Evolutionary conservation across 192 early-diverging fungal species (phyloP), one percentile per base, ranked within the genome.

Genomic region (Martensiomyces pterosporus): DNA sequence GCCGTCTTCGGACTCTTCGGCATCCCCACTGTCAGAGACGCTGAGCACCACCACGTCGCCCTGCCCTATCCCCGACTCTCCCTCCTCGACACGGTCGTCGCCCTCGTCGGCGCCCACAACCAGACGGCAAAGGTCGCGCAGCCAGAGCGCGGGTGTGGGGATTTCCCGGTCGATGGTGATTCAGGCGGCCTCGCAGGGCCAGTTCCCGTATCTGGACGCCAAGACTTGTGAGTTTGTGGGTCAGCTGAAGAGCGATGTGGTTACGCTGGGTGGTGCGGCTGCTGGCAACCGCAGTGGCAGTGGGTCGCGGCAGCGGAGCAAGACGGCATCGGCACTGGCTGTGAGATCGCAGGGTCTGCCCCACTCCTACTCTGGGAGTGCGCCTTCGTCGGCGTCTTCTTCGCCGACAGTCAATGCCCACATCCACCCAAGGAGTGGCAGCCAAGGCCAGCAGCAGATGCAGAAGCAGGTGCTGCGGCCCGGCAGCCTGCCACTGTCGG

Each of bases 171-270:
- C 56, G 21, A 75, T 75, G 71, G 71, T 67, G 3, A 67, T 75
- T n/a, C 60, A 63, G 57, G 71, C 71, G 0, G 71, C 71, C 3
- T 48, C 61, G 5, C 51, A 63, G 27, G 71, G 71, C 22, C 71
- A 75, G 56, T 75, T 75, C 18, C 65, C 71, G 16, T 75, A 60
- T 16, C 24, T 75, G 45, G 71, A 75, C 26, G 64, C 71, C 15
- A 64, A 63, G 37, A 75, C 71, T 4, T 67, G 65, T 42, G 56
- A 75, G 71, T 75, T 75, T 75, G 71, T 75, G 13, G 71, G 71
- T 0, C 71, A 68, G 45, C 56, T 75, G 17, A 75, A 75, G 41
- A 39, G 51, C 10, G 71, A 75, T 34, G 42, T 55, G 0, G 61
- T 67, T 1, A 67, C 60, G 7, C 52, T 67, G 23, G 65, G 65